Conservation (phyloP, 164 flowering plant genomes). For the Platanus orientalis region DNA sequence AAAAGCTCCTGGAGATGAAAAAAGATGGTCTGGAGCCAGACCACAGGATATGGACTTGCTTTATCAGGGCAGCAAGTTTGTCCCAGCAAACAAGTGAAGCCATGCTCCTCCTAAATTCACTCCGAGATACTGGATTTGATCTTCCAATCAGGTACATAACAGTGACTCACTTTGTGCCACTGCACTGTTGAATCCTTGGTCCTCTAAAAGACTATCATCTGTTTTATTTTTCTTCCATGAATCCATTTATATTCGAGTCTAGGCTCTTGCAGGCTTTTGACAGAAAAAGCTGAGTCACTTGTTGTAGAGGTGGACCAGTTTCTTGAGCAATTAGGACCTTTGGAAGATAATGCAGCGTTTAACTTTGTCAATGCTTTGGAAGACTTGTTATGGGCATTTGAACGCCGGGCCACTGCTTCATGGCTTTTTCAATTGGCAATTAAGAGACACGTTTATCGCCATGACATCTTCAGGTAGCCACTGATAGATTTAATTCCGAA, state of each 20-base stretch:
- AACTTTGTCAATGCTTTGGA: slow-evolving; percentile 88
- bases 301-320: slow-evolving; percentile 56
- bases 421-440: slow-evolving; percentile 94
- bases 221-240: slow-evolving; percentile 3
- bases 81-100: slow-evolving; percentile 53
- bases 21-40: slow-evolving; percentile 74
- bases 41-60: slow-evolving; percentile 93
- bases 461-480: slow-evolving; percentile 69
- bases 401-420: slow-evolving; percentile 87
- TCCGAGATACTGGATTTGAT: slow-evolving; percentile 68
- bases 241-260: neutral
- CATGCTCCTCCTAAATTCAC: slow-evolving; percentile 53
- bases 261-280: slow-evolving; percentile 58
- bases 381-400: slow-evolving; percentile 94
- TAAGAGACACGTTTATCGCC: slow-evolving; percentile 59
- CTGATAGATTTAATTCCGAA: neutral
- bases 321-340: slow-evolving; percentile 49
- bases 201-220: neutral
- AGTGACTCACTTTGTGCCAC: neutral
- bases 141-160: slow-evolving; percentile 69
- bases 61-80: slow-evolving; percentile 86
- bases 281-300: slow-evolving; percentile 54
- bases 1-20: slow-evolving; percentile 76
- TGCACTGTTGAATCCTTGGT: neutral
- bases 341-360: slow-evolving; percentile 82